phyloP scores from a whole-genome alignment of 108 stramenopile genomes.

The Cyclotella kingstonii region DNA sequence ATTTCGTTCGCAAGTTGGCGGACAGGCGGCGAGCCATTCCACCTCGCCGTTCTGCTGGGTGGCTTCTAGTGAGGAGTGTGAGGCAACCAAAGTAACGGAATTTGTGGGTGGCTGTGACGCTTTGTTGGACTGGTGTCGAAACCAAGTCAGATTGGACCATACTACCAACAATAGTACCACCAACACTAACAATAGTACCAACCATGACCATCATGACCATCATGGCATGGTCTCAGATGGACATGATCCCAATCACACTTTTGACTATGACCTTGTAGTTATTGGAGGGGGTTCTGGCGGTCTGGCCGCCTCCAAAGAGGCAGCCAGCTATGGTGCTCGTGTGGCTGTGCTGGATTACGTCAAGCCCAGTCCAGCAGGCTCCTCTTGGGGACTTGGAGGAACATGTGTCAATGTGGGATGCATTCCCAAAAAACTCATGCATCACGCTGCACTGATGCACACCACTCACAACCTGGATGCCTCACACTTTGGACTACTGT shows the following conservation, averaged over 20 bases:
- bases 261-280: conserved; percentile 96
- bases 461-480: conserved; percentile 58
- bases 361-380: conserved; percentile 92
- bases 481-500: conserved; percentile 70
- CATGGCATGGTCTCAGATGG: conserved; percentile 73
- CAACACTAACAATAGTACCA: not conserved
- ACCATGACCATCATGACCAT: conserved; percentile 1
- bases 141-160: conserved; percentile 21
- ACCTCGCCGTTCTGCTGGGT: conserved; percentile 75
- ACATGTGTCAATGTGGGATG: conserved; percentile 98
- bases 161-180: not conserved
- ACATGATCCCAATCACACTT: conserved; percentile 57
- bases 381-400: conserved; percentile 97
- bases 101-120: conserved; percentile 88
- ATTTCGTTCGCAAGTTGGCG: conserved; percentile 10
- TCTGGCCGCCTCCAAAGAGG: conserved; percentile 91
- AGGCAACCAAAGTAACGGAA: conserved; percentile 49
- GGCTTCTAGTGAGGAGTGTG: conserved; percentile 25
- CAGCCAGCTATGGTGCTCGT: conserved; percentile 86
- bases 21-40: conserved; percentile 16
- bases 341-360: conserved; percentile 96
- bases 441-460: conserved; percentile 77
- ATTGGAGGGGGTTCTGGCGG: conserved; percentile 99
- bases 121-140: conserved; percentile 70
- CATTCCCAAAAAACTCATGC: conserved; percentile 99